These are phyloP conservation scores for Macrotyloma uniflorum DNA, from an alignment of 306 rosid species.

Conservation along the genomic window DNA sequence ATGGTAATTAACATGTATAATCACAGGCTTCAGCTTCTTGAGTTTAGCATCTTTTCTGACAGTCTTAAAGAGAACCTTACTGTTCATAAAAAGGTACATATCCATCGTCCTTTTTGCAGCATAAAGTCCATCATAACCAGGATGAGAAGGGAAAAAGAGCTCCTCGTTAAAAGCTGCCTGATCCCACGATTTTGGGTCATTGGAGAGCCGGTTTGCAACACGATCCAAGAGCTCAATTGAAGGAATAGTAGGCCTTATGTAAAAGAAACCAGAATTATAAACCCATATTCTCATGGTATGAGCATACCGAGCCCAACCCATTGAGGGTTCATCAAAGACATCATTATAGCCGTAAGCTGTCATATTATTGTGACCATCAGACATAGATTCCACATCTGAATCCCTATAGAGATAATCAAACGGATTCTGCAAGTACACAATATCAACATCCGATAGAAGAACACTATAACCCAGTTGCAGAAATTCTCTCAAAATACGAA, in stretches of 20 bases:
- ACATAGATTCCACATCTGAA: conserved; percentile 92
- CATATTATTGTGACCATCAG: conserved; percentile 80
- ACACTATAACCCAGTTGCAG: conserved; percentile 83
- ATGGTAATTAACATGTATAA: conserved; percentile 83
- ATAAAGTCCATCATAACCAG: conserved; percentile 80
- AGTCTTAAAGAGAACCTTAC: conserved; percentile 89
- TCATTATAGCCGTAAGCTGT: conserved; percentile 91
- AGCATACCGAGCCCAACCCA: conserved; percentile 97
- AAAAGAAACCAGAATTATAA: conserved; percentile 91
- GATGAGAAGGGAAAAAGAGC: conserved; percentile 83
- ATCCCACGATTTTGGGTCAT: conserved; percentile 69
- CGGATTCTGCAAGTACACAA: conserved; percentile 86
- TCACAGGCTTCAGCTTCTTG: conserved; percentile 76
- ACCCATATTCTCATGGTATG: conserved; percentile 97
- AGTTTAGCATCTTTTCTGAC: conserved; percentile 73
- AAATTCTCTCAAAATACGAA: conserved; percentile 82
- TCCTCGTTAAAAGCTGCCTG: conserved; percentile 91
- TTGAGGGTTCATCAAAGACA: conserved; percentile 84
- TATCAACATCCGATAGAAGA: conserved; percentile 86
- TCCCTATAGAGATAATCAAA: conserved; percentile 81
- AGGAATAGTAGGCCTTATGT: conserved; percentile 82
- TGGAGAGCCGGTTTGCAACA: conserved; percentile 70
- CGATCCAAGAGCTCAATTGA: conserved; percentile 92
- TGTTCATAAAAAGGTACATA: conserved; percentile 82
- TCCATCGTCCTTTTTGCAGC: conserved; percentile 93